A percentile compares a stretch with the other conserved stretches of the same genome.
Conservation (phyloP, 345 rosid genomes). For the Balakata baccata region DNA sequence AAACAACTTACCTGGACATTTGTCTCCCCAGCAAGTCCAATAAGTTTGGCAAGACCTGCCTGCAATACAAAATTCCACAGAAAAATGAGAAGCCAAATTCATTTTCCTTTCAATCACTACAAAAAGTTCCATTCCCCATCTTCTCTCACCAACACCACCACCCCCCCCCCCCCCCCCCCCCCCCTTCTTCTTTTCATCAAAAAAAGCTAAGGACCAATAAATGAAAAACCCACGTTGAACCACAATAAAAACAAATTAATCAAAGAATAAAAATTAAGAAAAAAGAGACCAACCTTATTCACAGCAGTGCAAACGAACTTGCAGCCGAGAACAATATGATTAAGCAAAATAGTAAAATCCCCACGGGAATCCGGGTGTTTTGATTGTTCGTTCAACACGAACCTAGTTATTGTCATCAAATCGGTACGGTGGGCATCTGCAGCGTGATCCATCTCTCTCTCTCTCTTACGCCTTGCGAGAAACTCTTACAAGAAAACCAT, state of each 20-base stretch:
- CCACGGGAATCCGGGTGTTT: conserved; percentile 96
- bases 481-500: not conserved
- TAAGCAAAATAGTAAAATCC: conserved; percentile 87
- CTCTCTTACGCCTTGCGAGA: not conserved
- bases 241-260: not conserved
- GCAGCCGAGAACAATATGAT: conserved; percentile 95
- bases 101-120: not conserved
- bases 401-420: conserved; percentile 94
- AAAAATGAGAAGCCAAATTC: not conserved
- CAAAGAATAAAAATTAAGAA: not conserved
- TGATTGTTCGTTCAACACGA: conserved; percentile 80
- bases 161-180: no score
- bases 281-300: conserved; percentile 54
- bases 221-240: no score
- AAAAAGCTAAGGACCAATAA: no score
- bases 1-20: conserved; percentile 68
- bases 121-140: not conserved
- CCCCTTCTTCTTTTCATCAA: no score
- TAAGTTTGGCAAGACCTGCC: conserved; percentile 96
- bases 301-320: conserved; percentile 96
- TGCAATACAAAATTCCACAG: conserved; percentile 24
- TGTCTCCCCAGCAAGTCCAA: conserved; percentile 98
- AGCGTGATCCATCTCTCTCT: conserved; percentile 68
- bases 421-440: conserved; percentile 87
- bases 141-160: no score